phyloP scores from a whole-genome alignment of 163 green algal genomes.

The Chloromonas sp. region DNA sequence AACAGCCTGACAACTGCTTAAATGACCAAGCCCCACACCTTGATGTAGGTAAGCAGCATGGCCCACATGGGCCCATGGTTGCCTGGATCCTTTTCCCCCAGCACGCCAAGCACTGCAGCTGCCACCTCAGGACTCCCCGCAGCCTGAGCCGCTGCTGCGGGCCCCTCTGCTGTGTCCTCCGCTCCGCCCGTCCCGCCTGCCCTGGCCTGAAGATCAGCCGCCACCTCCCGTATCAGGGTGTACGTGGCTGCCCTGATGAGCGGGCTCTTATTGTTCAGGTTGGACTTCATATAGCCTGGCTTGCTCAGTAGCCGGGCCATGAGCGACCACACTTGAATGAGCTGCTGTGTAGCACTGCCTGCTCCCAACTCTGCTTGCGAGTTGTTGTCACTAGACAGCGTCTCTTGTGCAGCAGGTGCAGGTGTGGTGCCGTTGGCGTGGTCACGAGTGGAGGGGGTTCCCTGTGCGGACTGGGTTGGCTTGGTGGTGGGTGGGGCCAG shows the following conservation, averaged over 20 bases:
- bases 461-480: not conserved
- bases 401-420: not conserved
- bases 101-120: conserved; percentile 8
- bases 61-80: conserved; percentile 71
- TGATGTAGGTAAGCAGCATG: conserved; percentile 57
- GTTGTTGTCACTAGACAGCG: not conserved
- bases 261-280: conserved; percentile 30
- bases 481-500: not conserved
- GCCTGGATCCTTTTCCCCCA: conserved; percentile 53
- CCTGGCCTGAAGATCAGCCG: not conserved
- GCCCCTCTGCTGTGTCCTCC: not conserved
- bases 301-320: conserved; percentile 13
- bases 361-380: not conserved
- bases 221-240: conserved; percentile 18
- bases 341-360: not conserved
- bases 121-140: not conserved
- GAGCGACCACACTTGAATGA: conserved; percentile 13
- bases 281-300: conserved; percentile 43
- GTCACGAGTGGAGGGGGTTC: not conserved
- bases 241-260: conserved; percentile 39
- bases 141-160: not conserved
- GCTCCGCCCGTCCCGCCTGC: not conserved
- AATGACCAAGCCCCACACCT: conserved; percentile 11
- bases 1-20: not conserved
- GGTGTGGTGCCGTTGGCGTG: not conserved